Base-by-base conservation (phyloP, 768 basidiomycete species). In the Lyophyllum atratum region DNA sequence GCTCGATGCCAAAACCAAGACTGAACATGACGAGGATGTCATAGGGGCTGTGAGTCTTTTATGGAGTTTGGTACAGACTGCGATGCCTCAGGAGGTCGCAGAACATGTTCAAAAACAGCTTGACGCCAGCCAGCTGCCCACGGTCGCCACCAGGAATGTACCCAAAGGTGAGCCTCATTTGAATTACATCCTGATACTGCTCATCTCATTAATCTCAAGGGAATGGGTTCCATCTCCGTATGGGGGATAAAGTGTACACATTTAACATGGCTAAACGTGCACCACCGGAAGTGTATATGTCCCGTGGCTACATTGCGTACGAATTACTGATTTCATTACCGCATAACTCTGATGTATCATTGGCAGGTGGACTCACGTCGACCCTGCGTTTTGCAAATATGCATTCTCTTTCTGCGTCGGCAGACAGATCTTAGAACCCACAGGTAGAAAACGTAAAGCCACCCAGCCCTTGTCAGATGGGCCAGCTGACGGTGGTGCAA, bases 271-370 rank as follows among this genome's bases (percentile, higher is more conserved):
- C 44, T 34, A 44, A 54, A 33, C 44, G 45, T 12, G 53, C 45
- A 21, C 53, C 53, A 24, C 53, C 53, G 19, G 53, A 47, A 17
- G 53, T 26, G 14, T 54, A 54, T 39, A 19, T 54, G 22, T 33
- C 53, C 15, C 43, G 44, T 19, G 45, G 44, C 17, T 47, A 54
- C 46, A 31, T 47, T 22, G 43, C 31, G 19, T 54, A 54, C 12
- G 53, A 42, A 21, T 34, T 45, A 29, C 11, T 46, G 21, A 25
- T 47, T 39, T 44, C 45, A 24, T 19, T 34, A 52, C 17, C 44
- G 21, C 22, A 45, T 47, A 21, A 22, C 15, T 42, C 21, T 17
- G 22, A 44, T 46, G 22, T 25, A 34, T 28, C 37, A 44, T 26
- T 31, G 29, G 29, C 29, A 54, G 52, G 21, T 54, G 42, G 52